Conservation (phyloP, 2,329 filamentous ascomycete species). For the Ophiostoma perfectum region DNA sequence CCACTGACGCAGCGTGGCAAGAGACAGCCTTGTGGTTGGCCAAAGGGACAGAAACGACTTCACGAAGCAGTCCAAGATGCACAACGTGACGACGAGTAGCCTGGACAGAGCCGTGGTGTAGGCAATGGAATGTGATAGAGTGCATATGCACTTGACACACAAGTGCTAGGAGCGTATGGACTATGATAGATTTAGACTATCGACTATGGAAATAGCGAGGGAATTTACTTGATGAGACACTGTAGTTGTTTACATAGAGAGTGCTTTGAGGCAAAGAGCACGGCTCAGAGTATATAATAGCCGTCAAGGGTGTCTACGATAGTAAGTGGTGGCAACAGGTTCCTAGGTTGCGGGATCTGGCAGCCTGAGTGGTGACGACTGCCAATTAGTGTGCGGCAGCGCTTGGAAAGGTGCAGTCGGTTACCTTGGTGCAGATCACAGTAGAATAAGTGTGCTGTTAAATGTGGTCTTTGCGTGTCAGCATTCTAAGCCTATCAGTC, state of each 20-base stretch:
- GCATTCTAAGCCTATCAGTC: no score
- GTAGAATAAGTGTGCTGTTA: not conserved
- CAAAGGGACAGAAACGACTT: not conserved
- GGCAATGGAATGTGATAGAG: not conserved
- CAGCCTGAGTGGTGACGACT: no score
- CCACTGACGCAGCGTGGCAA: slow-evolving; percentile 24
- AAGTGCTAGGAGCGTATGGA: not conserved
- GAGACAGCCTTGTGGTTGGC: slow-evolving; percentile 25
- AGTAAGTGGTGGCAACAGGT: no score
- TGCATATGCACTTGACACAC: not conserved
- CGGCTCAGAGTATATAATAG: no score
- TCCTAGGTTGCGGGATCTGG: no score
- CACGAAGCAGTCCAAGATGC: not conserved
- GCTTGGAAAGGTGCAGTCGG: not conserved
- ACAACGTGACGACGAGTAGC: not conserved
- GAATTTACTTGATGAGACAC: no score
- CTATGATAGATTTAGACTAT: no score
- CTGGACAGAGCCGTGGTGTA: not conserved
- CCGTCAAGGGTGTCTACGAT: no score
- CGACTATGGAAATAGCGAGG: no score
- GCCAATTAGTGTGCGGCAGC: not conserved
- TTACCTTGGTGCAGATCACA: not conserved
- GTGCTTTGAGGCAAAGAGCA: no score
- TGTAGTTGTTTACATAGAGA: no score
- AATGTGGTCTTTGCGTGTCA: not conserved